phyloP scores from a whole-genome alignment of 768 basidiomycete genomes.

The Pisolithus sp. region DNA sequence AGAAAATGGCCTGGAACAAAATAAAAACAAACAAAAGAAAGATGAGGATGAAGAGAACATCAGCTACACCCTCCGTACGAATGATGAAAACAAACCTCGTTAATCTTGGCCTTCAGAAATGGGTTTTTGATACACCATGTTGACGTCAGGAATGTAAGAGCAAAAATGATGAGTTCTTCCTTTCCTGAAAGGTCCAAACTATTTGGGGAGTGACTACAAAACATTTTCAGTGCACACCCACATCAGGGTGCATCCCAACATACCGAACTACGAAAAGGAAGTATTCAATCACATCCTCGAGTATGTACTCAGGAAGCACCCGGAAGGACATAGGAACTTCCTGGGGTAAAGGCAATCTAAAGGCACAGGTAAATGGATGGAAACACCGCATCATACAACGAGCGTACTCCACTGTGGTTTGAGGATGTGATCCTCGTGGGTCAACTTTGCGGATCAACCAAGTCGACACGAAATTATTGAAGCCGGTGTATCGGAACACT shows the following conservation, averaged over 20 bases:
- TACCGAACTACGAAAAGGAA: conserved; percentile 79
- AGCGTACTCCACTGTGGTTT: conserved; percentile 57
- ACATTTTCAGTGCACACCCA: background rate
- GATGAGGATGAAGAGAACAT: background rate
- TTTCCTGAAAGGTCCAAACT: conserved; percentile 82
- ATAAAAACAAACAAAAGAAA: no score
- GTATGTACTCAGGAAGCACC: conserved; percentile 86
- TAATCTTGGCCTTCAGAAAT: conserved; percentile 93
- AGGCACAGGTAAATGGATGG: conserved; percentile 4
- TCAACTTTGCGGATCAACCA: conserved; percentile 93
- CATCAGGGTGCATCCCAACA: conserved; percentile 16
- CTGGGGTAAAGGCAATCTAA: conserved; percentile 78
- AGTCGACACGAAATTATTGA: conserved; percentile 84
- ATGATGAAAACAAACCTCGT: conserved; percentile 51
- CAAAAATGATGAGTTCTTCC: conserved; percentile 79
- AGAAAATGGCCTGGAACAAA: conserved; percentile 57
- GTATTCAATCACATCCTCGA: conserved; percentile 92
- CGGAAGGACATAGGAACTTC: conserved; percentile 83
- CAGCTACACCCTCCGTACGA: background rate
- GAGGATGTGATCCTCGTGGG: conserved; percentile 72
- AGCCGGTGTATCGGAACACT: conserved; percentile 69
- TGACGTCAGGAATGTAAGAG: conserved; percentile 84
- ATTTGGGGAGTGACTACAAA: conserved; percentile 57
- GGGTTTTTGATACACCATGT: conserved; percentile 99
- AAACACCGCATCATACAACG: background rate